Evolutionary conservation across 2,329 filamentous ascomycete species (phyloP).

Genomic region (Colletotrichum lupini): DNA sequence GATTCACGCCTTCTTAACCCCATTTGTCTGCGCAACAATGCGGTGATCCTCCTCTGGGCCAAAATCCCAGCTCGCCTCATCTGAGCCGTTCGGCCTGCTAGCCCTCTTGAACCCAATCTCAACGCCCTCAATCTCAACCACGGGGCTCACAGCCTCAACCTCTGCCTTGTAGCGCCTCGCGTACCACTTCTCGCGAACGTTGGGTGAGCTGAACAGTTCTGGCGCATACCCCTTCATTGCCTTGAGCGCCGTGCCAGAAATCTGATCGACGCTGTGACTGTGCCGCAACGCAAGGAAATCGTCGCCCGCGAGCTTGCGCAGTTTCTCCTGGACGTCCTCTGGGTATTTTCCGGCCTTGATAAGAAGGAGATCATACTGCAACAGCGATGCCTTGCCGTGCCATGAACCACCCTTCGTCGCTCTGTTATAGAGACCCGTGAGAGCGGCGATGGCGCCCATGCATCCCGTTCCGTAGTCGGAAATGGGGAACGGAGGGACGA

Average conservation of each 20-base stretch:
- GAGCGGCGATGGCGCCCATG: slow-evolving; percentile 75
- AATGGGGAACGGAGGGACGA: slow-evolving; percentile 74
- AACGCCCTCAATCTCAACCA: slow-evolving; percentile 56
- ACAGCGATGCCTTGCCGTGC: slow-evolving; percentile 71
- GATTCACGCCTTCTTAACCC: not conserved
- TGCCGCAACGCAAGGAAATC: slow-evolving; percentile 69
- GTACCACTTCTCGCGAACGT: slow-evolving; percentile 62
- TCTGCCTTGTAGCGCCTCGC: slow-evolving; percentile 52
- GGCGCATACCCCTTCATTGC: slow-evolving; percentile 64
- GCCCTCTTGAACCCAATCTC: slow-evolving; percentile 56
- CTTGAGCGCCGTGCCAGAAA: slow-evolving; percentile 68
- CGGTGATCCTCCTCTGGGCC: slow-evolving; percentile 53
- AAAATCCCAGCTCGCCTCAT: slow-evolving; percentile 67
- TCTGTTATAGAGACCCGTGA: slow-evolving; percentile 72
- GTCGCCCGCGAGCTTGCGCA: slow-evolving; percentile 59
- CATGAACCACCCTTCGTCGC: slow-evolving; percentile 74
- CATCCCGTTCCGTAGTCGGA: slow-evolving; percentile 78
- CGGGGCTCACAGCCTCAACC: slow-evolving; percentile 56
- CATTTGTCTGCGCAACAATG: not conserved
- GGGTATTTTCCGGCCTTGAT: slow-evolving; percentile 70
- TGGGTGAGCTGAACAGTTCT: slow-evolving; percentile 60
- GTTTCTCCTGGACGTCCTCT: slow-evolving; percentile 59
- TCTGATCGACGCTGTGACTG: slow-evolving; percentile 73
- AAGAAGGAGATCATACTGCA: slow-evolving; percentile 76
- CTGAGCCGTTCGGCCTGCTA: slow-evolving; percentile 64